phyloP scores from a whole-genome alignment of 2,329 filamentous ascomycete genomes.

The Lachnellula cervina region DNA sequence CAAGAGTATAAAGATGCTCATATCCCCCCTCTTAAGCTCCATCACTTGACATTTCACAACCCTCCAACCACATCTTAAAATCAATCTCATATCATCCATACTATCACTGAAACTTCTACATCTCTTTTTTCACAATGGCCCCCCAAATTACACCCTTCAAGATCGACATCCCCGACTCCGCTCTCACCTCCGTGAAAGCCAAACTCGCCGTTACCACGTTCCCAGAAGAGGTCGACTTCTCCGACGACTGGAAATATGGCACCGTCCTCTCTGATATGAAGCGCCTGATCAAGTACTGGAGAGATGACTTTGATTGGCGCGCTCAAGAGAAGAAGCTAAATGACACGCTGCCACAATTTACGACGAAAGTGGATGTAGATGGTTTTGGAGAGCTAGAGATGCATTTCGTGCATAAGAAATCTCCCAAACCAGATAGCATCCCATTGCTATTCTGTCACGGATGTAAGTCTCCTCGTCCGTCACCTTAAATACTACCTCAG shows the following conservation, averaged over 20 bases:
- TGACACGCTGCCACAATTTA: conserved; percentile 24
- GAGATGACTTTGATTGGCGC: conserved; percentile 20
- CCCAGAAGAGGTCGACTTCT: conserved; percentile 6
- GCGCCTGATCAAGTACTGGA: conserved; percentile 14
- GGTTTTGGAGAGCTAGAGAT: conserved; percentile 56
- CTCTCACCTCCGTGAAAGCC: neutral
- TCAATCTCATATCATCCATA: neutral
- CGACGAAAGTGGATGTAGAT: conserved; percentile 43
- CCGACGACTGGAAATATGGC: conserved; percentile 8
- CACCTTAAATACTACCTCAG: neutral
- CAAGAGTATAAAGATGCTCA: neutral
- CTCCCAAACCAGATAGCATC: conserved; percentile 47
- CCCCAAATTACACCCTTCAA: conserved; percentile 6
- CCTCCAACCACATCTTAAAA: neutral
- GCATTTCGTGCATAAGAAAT: conserved; percentile 59
- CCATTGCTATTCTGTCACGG: conserved; percentile 66
- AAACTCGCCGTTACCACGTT: conserved; percentile 4
- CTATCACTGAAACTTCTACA: neutral
- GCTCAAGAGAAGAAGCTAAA: conserved; percentile 10
- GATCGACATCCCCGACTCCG: conserved; percentile 5
- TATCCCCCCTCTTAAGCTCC: neutral
- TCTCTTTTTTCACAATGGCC: neutral
- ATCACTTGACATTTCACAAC: neutral
- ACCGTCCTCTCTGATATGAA: conserved; percentile 3
- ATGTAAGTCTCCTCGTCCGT: conserved; percentile 1